Evolutionary conservation across 257 asterid species (phyloP).

Genomic region (Solanum gracilifrons): DNA sequence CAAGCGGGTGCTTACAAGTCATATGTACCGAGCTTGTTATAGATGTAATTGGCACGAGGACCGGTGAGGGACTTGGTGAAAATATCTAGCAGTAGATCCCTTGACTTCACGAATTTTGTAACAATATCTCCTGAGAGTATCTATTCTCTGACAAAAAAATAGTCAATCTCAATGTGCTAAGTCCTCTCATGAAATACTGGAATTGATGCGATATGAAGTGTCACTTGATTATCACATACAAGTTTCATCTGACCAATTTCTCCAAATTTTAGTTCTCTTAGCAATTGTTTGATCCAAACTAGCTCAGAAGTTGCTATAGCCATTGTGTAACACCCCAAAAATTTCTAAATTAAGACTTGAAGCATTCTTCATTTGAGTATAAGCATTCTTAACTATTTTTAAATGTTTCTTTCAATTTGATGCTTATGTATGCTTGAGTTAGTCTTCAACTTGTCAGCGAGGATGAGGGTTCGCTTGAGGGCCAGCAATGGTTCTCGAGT

Average conservation of each 20-base stretch:
- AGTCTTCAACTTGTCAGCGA: background rate
- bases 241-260: background rate
- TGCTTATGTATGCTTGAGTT: background rate
- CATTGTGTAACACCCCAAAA: background rate
- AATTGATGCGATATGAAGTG: background rate
- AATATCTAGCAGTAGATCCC: background rate
- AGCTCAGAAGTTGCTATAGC: background rate
- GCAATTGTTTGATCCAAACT: background rate
- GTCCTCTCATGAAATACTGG: background rate
- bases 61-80: background rate
- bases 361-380: background rate
- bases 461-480: background rate
- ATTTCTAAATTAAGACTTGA: background rate
- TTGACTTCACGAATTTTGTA: background rate
- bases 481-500: background rate
- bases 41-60: background rate
- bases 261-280: background rate
- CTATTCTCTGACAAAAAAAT: background rate
- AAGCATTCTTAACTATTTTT: background rate
- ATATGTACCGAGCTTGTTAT: background rate
- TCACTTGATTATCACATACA: background rate
- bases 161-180: background rate
- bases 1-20: background rate
- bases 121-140: background rate
- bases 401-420: background rate